A percentile compares a stretch with the other conserved stretches of the same genome.
These are phyloP conservation scores for Sporothrix dimorphospora DNA, from an alignment of 2,329 filamentous ascomycete genomes.

Conservation along the genomic window DNA sequence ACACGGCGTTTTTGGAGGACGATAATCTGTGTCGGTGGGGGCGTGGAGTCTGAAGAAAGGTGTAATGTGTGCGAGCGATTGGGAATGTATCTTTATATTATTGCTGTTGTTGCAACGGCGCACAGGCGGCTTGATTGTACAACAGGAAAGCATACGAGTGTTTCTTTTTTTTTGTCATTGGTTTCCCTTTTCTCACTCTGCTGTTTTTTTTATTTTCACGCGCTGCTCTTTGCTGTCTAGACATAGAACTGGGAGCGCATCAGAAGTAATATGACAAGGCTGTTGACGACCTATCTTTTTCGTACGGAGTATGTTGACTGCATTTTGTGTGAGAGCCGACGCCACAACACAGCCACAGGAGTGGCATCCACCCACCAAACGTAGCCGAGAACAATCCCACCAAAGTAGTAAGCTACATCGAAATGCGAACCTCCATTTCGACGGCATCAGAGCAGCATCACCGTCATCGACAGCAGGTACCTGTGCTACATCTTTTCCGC, in stretches of 20 bases:
- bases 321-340: neutral
- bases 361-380: neutral
- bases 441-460: neutral
- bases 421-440: neutral
- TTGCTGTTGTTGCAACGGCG: neutral
- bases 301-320: neutral
- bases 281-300: neutral
- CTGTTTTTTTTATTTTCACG: neutral
- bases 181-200: neutral
- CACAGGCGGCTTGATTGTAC: constrained; percentile 21
- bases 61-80: neutral
- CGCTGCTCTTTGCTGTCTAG: neutral
- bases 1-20: neutral
- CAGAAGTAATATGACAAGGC: neutral
- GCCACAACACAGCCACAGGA: constrained; percentile 12
- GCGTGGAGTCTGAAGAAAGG: neutral
- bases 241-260: constrained; percentile 1
- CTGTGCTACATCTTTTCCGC: neutral
- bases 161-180: neutral
- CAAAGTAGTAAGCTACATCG: neutral
- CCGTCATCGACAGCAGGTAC: neutral
- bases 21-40: neutral
- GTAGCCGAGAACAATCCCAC: neutral
- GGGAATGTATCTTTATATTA: constrained; percentile 14
- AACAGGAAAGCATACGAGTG: constrained; percentile 22